These are phyloP conservation scores for Clavispora carvajalis DNA, from an alignment of 805 yeast species.

Conservation along the genomic window DNA sequence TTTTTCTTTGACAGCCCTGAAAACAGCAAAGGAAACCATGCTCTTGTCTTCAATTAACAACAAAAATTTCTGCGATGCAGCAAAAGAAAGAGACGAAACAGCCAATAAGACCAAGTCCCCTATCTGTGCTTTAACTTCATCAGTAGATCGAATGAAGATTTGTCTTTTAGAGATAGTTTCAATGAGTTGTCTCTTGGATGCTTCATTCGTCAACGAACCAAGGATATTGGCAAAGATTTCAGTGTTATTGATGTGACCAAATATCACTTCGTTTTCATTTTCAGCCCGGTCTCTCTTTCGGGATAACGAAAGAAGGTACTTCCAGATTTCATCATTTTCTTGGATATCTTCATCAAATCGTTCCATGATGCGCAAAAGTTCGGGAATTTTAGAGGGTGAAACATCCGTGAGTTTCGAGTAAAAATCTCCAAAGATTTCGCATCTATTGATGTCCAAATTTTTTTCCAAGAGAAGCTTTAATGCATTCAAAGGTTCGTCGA, in stretches of 20 bases:
- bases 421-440: constrained; percentile 23
- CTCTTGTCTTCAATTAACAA: constrained; percentile 4
- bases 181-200: constrained; percentile 12
- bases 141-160: neutral
- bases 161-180: constrained; percentile 3
- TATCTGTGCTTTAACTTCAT: neutral
- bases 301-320: constrained; percentile 27
- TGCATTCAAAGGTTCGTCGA: constrained; percentile 18
- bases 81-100: constrained; percentile 10
- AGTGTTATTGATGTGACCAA: constrained; percentile 12
- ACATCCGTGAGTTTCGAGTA: constrained; percentile 25
- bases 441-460: constrained; percentile 1
- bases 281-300: constrained; percentile 15
- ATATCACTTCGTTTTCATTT: constrained; percentile 19
- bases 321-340: neutral
- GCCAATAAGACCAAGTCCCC: constrained; percentile 7
- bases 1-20: constrained; percentile 7
- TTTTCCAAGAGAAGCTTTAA: constrained; percentile 9
- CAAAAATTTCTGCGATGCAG: constrained; percentile 11
- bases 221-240: constrained; percentile 18
- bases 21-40: constrained; percentile 9
- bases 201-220: constrained; percentile 3
- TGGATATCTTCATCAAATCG: neutral
- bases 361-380: neutral
- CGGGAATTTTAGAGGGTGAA: constrained; percentile 3